Conservation (phyloP, 495 filamentous ascomycete species). For the Pyrenula massariospora region DNA sequence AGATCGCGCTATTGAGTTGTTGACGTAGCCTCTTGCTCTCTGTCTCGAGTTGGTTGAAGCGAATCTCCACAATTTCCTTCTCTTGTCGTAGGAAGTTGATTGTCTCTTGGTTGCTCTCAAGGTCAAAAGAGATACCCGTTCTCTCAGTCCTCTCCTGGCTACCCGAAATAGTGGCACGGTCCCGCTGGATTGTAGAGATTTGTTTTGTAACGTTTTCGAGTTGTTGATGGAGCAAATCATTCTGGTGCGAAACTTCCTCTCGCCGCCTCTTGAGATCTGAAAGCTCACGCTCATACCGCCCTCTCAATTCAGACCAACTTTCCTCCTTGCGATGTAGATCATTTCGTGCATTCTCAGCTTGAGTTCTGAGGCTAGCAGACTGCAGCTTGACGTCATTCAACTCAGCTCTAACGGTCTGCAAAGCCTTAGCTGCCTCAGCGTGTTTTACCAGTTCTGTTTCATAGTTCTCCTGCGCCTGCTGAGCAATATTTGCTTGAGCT, state of each 20-base stretch:
- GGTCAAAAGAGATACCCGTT: conserved; percentile 30
- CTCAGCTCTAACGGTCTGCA: conserved; percentile 68
- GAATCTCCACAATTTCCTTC: conserved; percentile 94
- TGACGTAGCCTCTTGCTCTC: conserved; percentile 80
- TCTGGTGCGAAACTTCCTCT: conserved; percentile 73
- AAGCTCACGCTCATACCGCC: conserved; percentile 74
- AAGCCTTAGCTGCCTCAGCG: conserved; percentile 73
- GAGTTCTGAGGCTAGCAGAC: conserved; percentile 53
- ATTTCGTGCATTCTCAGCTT: conserved; percentile 70
- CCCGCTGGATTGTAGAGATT: conserved; percentile 64
- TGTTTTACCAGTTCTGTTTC: conserved; percentile 90
- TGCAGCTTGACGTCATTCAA: conserved; percentile 72
- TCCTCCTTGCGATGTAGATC: conserved; percentile 69
- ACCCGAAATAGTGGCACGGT: conserved; percentile 43
- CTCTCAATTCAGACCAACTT: conserved; percentile 73
- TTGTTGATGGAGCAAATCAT: conserved; percentile 77
- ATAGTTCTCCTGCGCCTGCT: conserved; percentile 88
- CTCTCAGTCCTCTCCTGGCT: conserved; percentile 18
- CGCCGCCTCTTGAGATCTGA: conserved; percentile 62
- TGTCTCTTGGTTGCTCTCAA: conserved; percentile 73
- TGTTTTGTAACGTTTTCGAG: conserved; percentile 71
- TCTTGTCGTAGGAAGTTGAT: conserved; percentile 86
- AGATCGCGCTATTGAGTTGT: conserved; percentile 74
- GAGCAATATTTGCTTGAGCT: conserved; percentile 84
- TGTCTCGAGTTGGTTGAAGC: conserved; percentile 76